Base-by-base conservation (phyloP, 129 eudicot species). In the Erigeron canadensis region DNA sequence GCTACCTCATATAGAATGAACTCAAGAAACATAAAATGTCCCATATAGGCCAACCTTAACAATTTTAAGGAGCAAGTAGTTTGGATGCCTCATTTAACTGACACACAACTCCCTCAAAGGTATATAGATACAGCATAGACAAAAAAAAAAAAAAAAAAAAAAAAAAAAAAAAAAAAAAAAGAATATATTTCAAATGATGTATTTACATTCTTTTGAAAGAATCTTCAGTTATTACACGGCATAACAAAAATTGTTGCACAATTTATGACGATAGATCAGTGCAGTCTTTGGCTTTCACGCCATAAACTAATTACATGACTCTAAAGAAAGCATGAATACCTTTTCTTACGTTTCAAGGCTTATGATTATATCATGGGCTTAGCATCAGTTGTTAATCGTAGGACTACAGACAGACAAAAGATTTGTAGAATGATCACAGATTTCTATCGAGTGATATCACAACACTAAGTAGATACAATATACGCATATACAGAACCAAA, bases 381-480 rank as follows among this genome's bases (percentile, higher is more conserved):
- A 28, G 34, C 34, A 28, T 28, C 34, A 28, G 34, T 28, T 28
- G 34, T 28, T 28, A 28, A 28, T 28, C 34, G 34, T 28, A 28
- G 34, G 34, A 28, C 34, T 28, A 28, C 34, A 28, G 34, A 28
- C 3, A 7, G 16, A 51, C 47, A 50, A 48, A 51, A 28, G 17
- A 47, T 6, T 47, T 47, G 47, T 28, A 7, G 58, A 15, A 67
- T 8, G 44, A 67, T 18, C 59, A 13, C 47, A 44, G 45, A 23
- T 22, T 42, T 10, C 6, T 72, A 72, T 37, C 1, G 13, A 59
- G 55, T 34, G 69, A 46, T n/a, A 72, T 61, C 34, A 28, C 34
- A 63, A 65, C 28, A 39, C 6, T 53, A 23, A 23, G 21, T 15
- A 70, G 54, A 67, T 37, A 53, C 70, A 79, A 17, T 57, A 65